phyloP scores from a whole-genome alignment of 2,329 filamentous ascomycete genomes.

The Daldinia sp. region DNA sequence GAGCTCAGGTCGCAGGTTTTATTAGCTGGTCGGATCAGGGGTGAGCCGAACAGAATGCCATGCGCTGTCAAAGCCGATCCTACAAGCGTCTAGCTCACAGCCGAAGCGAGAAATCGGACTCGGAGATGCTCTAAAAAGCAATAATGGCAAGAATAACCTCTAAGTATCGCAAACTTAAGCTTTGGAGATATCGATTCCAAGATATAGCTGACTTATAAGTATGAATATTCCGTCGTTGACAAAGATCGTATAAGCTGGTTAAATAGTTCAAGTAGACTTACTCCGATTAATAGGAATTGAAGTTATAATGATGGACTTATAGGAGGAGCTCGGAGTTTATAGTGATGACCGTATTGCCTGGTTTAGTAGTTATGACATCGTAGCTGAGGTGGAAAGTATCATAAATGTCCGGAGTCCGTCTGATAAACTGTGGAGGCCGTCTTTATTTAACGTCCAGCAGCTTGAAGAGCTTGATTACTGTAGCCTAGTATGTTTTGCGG shows the following conservation, averaged over 20 bases:
- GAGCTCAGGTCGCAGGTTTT: background rate
- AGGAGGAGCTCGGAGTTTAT: conserved; percentile 29
- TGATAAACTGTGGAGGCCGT: background rate
- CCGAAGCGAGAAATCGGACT: background rate
- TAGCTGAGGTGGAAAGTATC: conserved; percentile 9
- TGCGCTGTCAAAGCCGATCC: conserved; percentile 15
- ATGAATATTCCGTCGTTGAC: conserved; percentile 4
- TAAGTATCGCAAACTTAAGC: background rate
- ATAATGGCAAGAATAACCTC: background rate
- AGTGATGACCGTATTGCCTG: conserved; percentile 10
- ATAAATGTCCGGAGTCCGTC: conserved; percentile 19
- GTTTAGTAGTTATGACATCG: conserved; percentile 20
- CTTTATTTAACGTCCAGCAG: background rate
- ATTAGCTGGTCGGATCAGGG: conserved; percentile 24
- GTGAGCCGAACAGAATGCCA: conserved; percentile 17
- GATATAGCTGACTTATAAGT: conserved; percentile 16
- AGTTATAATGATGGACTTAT: background rate
- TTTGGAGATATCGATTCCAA: background rate
- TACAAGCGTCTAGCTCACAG: background rate
- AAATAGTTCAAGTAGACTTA: background rate
- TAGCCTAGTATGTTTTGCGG: conserved; percentile 17
- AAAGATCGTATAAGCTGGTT: background rate
- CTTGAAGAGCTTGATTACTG: background rate
- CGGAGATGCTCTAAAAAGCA: background rate
- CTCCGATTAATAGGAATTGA: background rate